Percentiles rank a stretch among this genome's conserved stretches.
phyloP scores from a whole-genome alignment of 805 yeast species.

The Zygoascus bituminiphila region DNA sequence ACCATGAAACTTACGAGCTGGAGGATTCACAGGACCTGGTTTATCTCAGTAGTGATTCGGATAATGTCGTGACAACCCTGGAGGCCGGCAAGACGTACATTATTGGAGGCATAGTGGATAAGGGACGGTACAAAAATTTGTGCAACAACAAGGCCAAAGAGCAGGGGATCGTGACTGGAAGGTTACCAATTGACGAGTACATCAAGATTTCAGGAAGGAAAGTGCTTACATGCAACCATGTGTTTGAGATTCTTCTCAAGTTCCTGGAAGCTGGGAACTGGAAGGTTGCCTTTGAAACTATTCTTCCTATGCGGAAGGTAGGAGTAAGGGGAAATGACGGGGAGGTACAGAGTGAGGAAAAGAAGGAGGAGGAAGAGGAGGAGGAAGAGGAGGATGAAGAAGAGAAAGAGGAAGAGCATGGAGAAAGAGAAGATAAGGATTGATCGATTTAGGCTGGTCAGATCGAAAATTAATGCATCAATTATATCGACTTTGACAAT shows the following conservation, averaged over 20 bases:
- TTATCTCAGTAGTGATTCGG: constrained; percentile 84
- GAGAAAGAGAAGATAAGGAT: not conserved
- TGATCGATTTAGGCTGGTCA: too few relatives aligned
- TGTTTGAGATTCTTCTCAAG: constrained; percentile 74
- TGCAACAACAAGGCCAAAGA: constrained; percentile 75
- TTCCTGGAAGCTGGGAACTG: constrained; percentile 77
- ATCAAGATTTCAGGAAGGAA: constrained; percentile 77
- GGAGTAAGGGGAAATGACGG: constrained; percentile 15
- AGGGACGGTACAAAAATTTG: constrained; percentile 74
- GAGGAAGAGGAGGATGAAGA: not conserved
- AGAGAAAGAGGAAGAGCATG: not conserved
- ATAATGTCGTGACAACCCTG: constrained; percentile 52
- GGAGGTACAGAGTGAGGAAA: constrained; percentile 13
- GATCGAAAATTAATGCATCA: too few relatives aligned
- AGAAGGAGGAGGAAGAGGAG: not conserved
- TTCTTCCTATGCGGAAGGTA: constrained; percentile 72
- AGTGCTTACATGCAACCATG: constrained; percentile 91
- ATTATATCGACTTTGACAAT: too few relatives aligned
- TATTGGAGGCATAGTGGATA: constrained; percentile 94
- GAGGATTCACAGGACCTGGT: constrained; percentile 34
- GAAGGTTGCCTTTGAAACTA: constrained; percentile 80
- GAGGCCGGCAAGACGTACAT: constrained; percentile 69
- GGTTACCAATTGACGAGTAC: constrained; percentile 80
- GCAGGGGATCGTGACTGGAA: constrained; percentile 61
- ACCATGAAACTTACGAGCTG: constrained; percentile 29